Base-by-base conservation (phyloP, 305 asterid species). In the Fraxinus floribunda region DNA sequence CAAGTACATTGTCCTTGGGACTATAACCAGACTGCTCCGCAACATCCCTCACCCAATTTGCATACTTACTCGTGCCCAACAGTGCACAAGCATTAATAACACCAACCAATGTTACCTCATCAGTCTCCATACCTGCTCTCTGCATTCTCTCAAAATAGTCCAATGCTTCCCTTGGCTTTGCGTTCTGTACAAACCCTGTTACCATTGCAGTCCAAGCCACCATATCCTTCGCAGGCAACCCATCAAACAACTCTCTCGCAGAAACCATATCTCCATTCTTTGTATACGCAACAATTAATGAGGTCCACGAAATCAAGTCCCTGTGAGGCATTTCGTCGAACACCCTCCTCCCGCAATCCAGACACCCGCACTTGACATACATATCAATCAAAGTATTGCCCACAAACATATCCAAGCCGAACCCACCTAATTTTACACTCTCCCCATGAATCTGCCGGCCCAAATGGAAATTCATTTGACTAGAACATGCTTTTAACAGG, bases 131-230 rank as follows among this genome's bases (percentile, higher is more conserved):
- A 18, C 96, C 94, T 0, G 79, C 84, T 75, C 36, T 87, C 88
- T 89, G 92, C 98, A 95, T 95, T 81, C 83, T 89, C 81, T 88
- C 88, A 11, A 95, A 93, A 78, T 80, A 87, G 83, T 90, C 90
- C 91, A 93, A 80, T 0, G 97, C 95, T 77, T 94, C 93, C 84
- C 80, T 89, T 0, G 97, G 98, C 78, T 83, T 91, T n/a, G 90
- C 93, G 60, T 93, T 95, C 71, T 87, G 94, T 0, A 90, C 97
- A 70, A 90, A 91, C 15, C 98, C 98, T 3, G 96, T 90, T 84
- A 95, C 95, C 95, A 93, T 91, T 0, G 96, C 89, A 0, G 98
- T 93, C 96, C 98, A 92, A 0, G 92, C 94, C 86, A 92, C 92
- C 90, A 87, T 87, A 81, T 91, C 98, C 88, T 92, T 92, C 83